These are phyloP conservation scores for Rubia peregrina DNA, from an alignment of 305 asterid genomes.

Conservation along the genomic window DNA sequence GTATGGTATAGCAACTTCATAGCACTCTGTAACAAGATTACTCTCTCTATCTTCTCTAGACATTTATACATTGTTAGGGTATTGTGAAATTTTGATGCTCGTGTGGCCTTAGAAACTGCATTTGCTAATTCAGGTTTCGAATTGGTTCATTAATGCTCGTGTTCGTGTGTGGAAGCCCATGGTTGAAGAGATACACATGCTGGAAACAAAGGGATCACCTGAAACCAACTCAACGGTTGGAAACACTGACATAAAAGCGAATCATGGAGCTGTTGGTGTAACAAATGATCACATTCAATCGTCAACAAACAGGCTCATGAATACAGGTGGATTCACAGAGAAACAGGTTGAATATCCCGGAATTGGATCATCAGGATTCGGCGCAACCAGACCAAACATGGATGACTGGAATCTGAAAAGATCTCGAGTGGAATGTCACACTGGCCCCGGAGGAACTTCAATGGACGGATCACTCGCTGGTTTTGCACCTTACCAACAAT, in stretches of 20 bases:
- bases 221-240: slow-evolving; percentile 19
- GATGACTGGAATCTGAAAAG: slow-evolving; percentile 48
- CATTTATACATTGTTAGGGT: not conserved
- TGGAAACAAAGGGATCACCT: slow-evolving; percentile 48
- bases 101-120: not conserved
- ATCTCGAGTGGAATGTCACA: slow-evolving; percentile 39
- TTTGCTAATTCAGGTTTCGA: slow-evolving; percentile 46
- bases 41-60: too few relatives aligned
- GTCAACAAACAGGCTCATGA: slow-evolving; percentile 20
- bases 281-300: slow-evolving; percentile 19
- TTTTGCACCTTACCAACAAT: slow-evolving; percentile 35
- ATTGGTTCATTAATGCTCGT: slow-evolving; percentile 83
- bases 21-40: too few relatives aligned
- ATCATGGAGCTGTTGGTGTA: not conserved
- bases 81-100: not conserved
- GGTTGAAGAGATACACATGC: slow-evolving; percentile 81
- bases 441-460: slow-evolving; percentile 20
- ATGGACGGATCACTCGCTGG: slow-evolving; percentile 39
- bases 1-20: slow-evolving; percentile 20
- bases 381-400: slow-evolving; percentile 11
- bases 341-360: slow-evolving; percentile 24
- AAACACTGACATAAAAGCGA: slow-evolving; percentile 17
- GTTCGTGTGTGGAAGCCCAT: slow-evolving; percentile 89
- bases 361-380: slow-evolving; percentile 3
- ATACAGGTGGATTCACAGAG: slow-evolving; percentile 16